Conservation (phyloP, 2,329 filamentous ascomycete species). For the Reticulascus tulasneorum region DNA sequence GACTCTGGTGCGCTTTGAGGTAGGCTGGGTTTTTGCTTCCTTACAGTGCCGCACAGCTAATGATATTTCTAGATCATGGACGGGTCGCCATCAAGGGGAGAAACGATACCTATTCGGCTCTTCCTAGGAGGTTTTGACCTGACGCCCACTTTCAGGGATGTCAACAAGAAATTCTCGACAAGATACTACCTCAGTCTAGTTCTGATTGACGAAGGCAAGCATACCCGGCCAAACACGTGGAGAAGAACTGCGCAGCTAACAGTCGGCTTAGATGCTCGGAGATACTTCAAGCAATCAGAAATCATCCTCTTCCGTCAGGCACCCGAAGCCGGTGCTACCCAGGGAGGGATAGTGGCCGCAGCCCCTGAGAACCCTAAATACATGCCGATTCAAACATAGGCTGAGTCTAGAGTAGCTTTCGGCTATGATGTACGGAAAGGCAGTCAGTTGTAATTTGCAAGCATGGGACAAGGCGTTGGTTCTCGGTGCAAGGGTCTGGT, state of each 20-base stretch:
- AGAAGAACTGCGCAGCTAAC: slow-evolving; percentile 9
- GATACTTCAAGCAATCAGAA: slow-evolving; percentile 99
- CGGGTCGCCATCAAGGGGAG: slow-evolving; percentile 91
- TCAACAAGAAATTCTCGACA: slow-evolving; percentile 99
- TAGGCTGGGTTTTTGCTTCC: slow-evolving; percentile 29
- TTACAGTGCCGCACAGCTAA: background rate
- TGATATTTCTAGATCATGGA: slow-evolving; percentile 76
- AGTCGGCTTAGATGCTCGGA: slow-evolving; percentile 67
- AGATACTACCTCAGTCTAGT: slow-evolving; percentile 96
- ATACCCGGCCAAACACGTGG: slow-evolving; percentile 8
- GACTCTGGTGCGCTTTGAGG: slow-evolving; percentile 94
- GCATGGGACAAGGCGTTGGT: background rate
- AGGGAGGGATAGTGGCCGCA: slow-evolving; percentile 32
- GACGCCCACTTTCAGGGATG: slow-evolving; percentile 96
- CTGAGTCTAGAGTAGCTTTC: no score
- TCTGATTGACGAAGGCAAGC: slow-evolving; percentile 83
- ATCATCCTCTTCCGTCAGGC: slow-evolving; percentile 92
- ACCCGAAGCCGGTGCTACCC: slow-evolving; percentile 48
- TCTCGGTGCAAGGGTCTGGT: slow-evolving; percentile 3
- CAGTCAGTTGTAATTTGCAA: background rate
- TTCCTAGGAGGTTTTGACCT: slow-evolving; percentile 97
- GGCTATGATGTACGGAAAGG: background rate
- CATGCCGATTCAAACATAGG: slow-evolving; percentile 27
- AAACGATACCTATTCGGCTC: slow-evolving; percentile 91
- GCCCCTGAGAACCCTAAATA: slow-evolving; percentile 43